Evolutionary conservation across 2,329 filamentous ascomycete species (phyloP).

Genomic region (Monosporascus sp.): DNA sequence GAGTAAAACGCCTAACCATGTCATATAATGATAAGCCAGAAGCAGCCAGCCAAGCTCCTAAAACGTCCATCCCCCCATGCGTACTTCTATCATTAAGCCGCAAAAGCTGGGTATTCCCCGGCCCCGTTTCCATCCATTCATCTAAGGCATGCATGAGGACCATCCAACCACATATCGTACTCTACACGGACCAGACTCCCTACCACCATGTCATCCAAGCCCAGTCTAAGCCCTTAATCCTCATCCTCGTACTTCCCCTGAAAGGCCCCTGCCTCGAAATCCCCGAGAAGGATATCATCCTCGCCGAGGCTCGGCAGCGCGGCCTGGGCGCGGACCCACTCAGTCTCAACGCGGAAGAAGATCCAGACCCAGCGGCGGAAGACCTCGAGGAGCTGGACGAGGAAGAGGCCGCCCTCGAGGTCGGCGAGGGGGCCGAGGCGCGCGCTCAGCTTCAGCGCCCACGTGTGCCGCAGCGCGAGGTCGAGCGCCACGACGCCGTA

Average conservation of each 20-base stretch:
- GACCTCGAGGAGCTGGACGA: conserved; percentile 83
- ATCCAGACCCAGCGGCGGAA: conserved; percentile 93
- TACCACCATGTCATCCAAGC: too few species aligned
- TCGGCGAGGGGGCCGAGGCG: conserved; percentile 80
- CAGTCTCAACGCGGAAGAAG: conserved; percentile 90
- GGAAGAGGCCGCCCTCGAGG: conserved; percentile 81
- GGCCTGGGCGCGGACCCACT: conserved; percentile 65
- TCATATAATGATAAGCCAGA: too few species aligned
- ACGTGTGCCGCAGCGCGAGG: conserved; percentile 78
- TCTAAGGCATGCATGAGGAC: too few species aligned
- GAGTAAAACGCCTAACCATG: too few species aligned
- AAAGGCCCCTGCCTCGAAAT: background rate
- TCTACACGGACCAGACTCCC: too few species aligned
- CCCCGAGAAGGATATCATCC: background rate
- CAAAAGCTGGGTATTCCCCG: too few species aligned
- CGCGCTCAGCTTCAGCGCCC: conserved; percentile 81
- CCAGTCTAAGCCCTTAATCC: conserved; percentile 8
- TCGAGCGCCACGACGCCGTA: conserved; percentile 77
- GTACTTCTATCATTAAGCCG: too few species aligned
- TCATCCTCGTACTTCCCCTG: conserved; percentile 59
- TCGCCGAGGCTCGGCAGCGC: conserved; percentile 43
- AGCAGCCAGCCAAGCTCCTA: too few species aligned
- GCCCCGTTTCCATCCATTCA: too few species aligned
- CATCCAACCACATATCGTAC: too few species aligned
- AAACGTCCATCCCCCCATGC: too few species aligned